Conservation (phyloP, 371 early-diverging fungal genomes). For the Pancytospora philotis region DNA sequence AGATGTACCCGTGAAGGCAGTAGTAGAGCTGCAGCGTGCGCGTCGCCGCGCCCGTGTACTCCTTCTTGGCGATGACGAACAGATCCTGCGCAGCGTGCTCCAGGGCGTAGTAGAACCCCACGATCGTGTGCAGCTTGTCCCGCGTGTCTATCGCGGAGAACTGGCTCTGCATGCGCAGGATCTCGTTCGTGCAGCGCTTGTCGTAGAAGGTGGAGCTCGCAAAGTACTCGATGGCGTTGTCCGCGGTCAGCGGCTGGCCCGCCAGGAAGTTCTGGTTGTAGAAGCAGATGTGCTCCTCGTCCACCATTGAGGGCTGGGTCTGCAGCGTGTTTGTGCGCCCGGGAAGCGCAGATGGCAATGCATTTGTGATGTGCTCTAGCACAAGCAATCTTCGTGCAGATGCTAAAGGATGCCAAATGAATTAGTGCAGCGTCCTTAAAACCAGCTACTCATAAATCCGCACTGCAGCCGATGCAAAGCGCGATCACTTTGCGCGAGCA, state of each 20-base stretch:
- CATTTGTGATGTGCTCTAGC: too few relatives aligned
- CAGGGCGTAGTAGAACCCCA: slow-evolving; percentile 38
- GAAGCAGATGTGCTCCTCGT: slow-evolving; percentile 27
- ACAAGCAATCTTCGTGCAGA: too few relatives aligned
- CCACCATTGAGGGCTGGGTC: background rate
- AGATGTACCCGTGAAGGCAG: slow-evolving; percentile 45
- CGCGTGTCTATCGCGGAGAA: slow-evolving; percentile 67
- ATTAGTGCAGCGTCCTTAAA: too few relatives aligned
- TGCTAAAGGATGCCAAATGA: too few relatives aligned
- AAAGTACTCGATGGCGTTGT: slow-evolving; percentile 84
- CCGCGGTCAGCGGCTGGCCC: slow-evolving; percentile 52
- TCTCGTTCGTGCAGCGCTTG: slow-evolving; percentile 78
- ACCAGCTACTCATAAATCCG: too few relatives aligned
- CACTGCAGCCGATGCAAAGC: too few relatives aligned
- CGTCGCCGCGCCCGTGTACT: slow-evolving; percentile 6
- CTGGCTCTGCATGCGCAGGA: slow-evolving; percentile 85
- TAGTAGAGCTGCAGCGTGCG: slow-evolving; percentile 34
- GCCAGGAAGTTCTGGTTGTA: slow-evolving; percentile 51
- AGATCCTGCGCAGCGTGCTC: slow-evolving; percentile 16
- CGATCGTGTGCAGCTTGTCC: slow-evolving; percentile 49
- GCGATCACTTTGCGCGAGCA: too few relatives aligned
- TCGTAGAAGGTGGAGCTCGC: slow-evolving; percentile 86
- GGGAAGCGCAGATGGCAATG: background rate
- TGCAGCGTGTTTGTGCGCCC: background rate
- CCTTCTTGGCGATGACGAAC: slow-evolving; percentile 34